phyloP scores from a whole-genome alignment of 2,329 filamentous ascomycete genomes.

The Ramichloridium luteum region DNA sequence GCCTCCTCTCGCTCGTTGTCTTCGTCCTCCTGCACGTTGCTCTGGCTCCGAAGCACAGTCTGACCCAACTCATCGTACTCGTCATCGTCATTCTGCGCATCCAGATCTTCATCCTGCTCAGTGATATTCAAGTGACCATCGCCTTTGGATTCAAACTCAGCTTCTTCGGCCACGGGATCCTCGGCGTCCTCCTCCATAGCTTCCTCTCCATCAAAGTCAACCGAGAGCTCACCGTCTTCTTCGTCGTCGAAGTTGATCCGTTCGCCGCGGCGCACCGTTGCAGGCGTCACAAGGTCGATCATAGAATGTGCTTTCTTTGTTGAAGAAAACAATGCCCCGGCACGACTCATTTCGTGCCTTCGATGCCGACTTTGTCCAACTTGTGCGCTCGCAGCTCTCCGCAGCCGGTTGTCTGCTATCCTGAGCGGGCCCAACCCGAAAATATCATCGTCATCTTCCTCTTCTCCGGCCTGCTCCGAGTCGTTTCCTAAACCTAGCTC shows the following conservation, averaged over 20 bases:
- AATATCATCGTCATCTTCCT: slow-evolving; percentile 15
- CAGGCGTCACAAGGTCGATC: slow-evolving; percentile 24
- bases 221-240: slow-evolving; percentile 8
- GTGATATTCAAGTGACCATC: slow-evolving; percentile 13
- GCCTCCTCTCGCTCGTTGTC: too few species aligned
- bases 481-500: slow-evolving; percentile 9
- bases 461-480: slow-evolving; percentile 4
- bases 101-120: slow-evolving; percentile 19
- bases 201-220: slow-evolving; percentile 7
- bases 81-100: slow-evolving; percentile 20
- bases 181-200: slow-evolving; percentile 8
- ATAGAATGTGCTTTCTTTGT: slow-evolving; percentile 9
- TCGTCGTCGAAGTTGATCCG: slow-evolving; percentile 12
- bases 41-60: slow-evolving; percentile 23
- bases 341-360: neutral
- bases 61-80: slow-evolving; percentile 28
- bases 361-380: slow-evolving; percentile 7
- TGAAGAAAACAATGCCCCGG: too few species aligned
- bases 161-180: slow-evolving; percentile 3
- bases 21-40: slow-evolving; percentile 12
- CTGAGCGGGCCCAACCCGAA: slow-evolving; percentile 6
- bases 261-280: slow-evolving; percentile 8
- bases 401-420: slow-evolving; percentile 8
- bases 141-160: neutral
- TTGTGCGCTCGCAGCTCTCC: slow-evolving; percentile 15